Evolutionary conservation across 2,329 filamentous ascomycete genomes (phyloP), one percentile per base, ranked within the genome.

Genomic region (Alternaria brassicae): DNA sequence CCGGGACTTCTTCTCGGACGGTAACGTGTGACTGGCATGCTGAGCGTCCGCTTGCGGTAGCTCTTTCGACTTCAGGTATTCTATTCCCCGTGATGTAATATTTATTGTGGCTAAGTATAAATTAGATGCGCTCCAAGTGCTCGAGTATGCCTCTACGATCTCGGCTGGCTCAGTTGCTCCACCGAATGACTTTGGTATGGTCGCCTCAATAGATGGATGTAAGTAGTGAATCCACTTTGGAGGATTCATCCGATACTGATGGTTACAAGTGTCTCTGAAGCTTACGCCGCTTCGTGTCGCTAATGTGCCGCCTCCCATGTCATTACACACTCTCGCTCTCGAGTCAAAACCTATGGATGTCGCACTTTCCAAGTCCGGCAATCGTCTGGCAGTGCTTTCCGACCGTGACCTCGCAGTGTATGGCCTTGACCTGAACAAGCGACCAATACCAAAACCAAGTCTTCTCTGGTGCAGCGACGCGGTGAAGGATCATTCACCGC

Each of bases 291-390:
- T 99, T 65, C 85, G 91, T 62, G 85, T 89, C 49, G 91, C 92
- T 12, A 96, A 95, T 70, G 84, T 97, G 3, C 95, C 95, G 23
- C 95, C 95, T 27, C 95, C 95, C 1, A 97, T 98, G 93, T 88
- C 92, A 15, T 84, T 94, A 62, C 90, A 90, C 66, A 91, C 96
- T 57, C 70, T 97, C 17, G 70, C 81, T 12, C 78, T 90, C 27
- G 81, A 85, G 13, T 84, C 84, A 0, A 88, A 89, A 53, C 84
- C 88, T 3, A 80, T 91, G 17, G 93, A 97, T 78, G 87, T 95
- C 51, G 87, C 89, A 0, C 88, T 97, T 66, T 90, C 77, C 4
- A 65, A 65, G 21, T 70, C 72, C 6, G 70, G 68, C 23, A 72
- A 63, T 17, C 63, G 63, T 7, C 84, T 98, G 72, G 92, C 88